Percentiles rank a stretch among this genome's conserved stretches.
Evolutionary conservation across 1,284 basidiomycete genomes (phyloP).

Genomic region (Cutaneotrichosporon arboriforme): DNA sequence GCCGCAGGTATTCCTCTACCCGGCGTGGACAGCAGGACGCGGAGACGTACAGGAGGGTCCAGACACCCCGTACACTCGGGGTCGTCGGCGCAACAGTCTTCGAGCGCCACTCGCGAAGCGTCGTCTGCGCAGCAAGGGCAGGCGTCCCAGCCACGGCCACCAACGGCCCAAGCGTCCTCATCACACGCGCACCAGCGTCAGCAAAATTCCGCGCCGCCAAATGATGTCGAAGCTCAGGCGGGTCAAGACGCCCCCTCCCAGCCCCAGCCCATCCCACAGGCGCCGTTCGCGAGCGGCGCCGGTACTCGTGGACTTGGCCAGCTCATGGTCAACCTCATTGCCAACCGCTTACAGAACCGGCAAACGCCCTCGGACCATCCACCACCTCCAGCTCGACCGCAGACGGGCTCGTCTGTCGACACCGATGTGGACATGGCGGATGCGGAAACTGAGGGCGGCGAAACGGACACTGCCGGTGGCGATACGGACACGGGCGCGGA

Average conservation of each 20-base stretch:
- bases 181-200: background rate
- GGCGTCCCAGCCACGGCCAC: background rate
- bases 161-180: background rate
- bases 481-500: conserved; percentile 41
- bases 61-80: background rate
- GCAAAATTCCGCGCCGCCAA: background rate
- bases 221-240: background rate
- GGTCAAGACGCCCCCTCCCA: background rate
- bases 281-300: background rate
- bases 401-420: conserved; percentile 17
- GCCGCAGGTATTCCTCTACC: conserved; percentile 49
- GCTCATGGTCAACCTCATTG: conserved; percentile 1
- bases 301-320: background rate
- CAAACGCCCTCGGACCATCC: background rate
- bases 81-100: background rate
- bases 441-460: conserved; percentile 33
- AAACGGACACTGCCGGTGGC: conserved; percentile 32
- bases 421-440: conserved; percentile 47
- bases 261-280: background rate
- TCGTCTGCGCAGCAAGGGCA: no score
- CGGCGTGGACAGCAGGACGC: conserved; percentile 16
- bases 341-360: conserved; percentile 20
- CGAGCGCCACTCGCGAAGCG: no score
- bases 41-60: background rate
- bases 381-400: background rate